phyloP scores from a whole-genome alignment of 2,329 filamentous ascomycete genomes.

The Colletotrichum orchidophilum region DNA sequence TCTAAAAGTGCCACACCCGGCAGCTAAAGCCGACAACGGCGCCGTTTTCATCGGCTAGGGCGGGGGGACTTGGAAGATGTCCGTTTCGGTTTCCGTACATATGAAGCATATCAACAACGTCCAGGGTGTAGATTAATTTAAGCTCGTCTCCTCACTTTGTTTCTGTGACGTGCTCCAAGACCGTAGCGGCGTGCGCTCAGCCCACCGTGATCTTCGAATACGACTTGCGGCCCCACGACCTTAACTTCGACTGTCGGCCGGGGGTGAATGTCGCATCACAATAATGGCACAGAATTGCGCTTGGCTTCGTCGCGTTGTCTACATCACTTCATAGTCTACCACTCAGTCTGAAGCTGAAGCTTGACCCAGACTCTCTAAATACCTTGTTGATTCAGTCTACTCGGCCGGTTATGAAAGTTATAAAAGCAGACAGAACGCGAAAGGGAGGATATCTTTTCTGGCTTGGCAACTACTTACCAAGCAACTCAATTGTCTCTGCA shows the following conservation, averaged over 20 bases:
- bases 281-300: background rate
- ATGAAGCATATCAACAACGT: background rate
- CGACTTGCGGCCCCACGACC: constrained; percentile 19
- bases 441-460: background rate
- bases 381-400: no score
- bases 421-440: background rate
- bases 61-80: background rate
- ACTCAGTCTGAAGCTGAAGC: background rate
- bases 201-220: constrained; percentile 22
- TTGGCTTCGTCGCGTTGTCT: background rate
- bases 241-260: constrained; percentile 14
- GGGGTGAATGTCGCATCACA: background rate
- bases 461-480: constrained; percentile 3
- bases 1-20: background rate
- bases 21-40: constrained; percentile 3
- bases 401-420: background rate
- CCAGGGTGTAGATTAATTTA: background rate
- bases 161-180: constrained; percentile 15
- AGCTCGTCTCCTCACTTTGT: background rate
- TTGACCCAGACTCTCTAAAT: background rate
- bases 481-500: background rate
- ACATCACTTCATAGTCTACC: background rate
- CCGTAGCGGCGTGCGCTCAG: background rate
- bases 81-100: no score
- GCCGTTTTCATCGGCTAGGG: background rate